Conservation (phyloP, 169 alveolate genomes). For the Plasmodium sp. region DNA sequence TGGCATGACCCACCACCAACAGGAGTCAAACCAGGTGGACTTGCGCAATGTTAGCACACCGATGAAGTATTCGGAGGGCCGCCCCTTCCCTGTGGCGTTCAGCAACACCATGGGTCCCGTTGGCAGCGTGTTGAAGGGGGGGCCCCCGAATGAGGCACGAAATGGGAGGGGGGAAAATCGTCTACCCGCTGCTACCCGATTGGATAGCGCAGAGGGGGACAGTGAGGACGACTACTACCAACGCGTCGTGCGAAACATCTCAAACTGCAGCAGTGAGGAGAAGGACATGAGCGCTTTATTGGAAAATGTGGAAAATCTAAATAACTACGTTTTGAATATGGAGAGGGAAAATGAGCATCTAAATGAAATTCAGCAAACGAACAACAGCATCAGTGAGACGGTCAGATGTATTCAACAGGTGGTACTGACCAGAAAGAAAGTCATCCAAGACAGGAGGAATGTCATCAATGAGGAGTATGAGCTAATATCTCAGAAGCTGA, state of each 20-base stretch:
- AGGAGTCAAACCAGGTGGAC: constrained; percentile 4
- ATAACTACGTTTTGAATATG: constrained; percentile 11
- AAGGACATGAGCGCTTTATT: constrained; percentile 23
- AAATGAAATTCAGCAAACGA: constrained; percentile 4
- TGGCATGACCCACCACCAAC: background rate
- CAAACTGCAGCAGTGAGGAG: constrained; percentile 26
- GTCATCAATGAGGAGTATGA: constrained; percentile 67
- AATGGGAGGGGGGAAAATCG: background rate
- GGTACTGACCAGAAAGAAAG: constrained; percentile 32
- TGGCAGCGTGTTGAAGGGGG: background rate
- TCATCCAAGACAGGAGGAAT: constrained; percentile 49
- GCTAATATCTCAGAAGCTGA: constrained; percentile 32
- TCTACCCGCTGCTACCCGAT: background rate
- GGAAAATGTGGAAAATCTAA: constrained; percentile 22
- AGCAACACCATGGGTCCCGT: background rate
- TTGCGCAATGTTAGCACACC: background rate
- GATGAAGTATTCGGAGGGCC: background rate
- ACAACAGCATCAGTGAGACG: constrained; percentile 27
- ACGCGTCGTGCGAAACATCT: constrained; percentile 28
- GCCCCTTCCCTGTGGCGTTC: background rate
- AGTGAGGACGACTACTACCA: constrained; percentile 12
- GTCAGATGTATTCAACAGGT: constrained; percentile 19
- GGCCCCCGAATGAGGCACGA: background rate
- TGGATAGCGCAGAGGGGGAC: constrained; percentile 1
- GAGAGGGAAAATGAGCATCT: constrained; percentile 17